These are phyloP conservation scores for Leishmania mexicana DNA, from an alignment of 208 protist species.

Conservation along the genomic window DNA sequence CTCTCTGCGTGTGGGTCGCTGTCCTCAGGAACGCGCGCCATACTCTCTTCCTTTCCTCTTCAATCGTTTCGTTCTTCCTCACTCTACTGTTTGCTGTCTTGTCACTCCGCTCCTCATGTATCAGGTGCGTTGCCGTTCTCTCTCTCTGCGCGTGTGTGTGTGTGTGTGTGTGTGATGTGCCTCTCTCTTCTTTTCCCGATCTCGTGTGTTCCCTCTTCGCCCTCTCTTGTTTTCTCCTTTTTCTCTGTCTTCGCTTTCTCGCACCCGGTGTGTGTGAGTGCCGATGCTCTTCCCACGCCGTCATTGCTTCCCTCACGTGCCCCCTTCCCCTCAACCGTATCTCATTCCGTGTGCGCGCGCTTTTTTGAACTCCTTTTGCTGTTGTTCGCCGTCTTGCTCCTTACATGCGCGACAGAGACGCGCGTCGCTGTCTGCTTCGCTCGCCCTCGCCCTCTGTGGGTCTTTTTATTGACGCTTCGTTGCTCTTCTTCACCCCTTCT, in stretches of 20 bases:
- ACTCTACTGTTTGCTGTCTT: not conserved
- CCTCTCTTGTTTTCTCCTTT: slow-evolving; percentile 1
- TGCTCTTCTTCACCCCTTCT: not conserved
- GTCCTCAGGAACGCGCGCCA: not conserved
- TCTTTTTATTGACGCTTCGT: not conserved
- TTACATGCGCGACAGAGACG: not conserved
- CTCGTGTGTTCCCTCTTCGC: not conserved
- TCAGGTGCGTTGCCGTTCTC: not conserved
- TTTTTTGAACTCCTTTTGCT: not conserved
- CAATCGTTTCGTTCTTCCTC: not conserved
- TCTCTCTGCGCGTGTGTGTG: not conserved
- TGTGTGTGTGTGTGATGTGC: not conserved
- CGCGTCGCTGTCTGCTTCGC: not conserved
- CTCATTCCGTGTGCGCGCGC: not conserved
- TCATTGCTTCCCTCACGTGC: not conserved
- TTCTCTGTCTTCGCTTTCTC: not conserved
- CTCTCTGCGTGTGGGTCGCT: not conserved
- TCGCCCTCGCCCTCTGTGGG: too few relatives aligned
- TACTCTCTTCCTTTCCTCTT: not conserved
- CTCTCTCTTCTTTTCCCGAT: not conserved
- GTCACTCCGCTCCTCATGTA: not conserved
- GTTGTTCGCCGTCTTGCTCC: not conserved
- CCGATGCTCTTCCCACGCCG: not conserved
- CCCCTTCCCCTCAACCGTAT: not conserved
- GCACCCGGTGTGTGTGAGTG: not conserved